Base-by-base conservation (phyloP, 1,139 yeast genomes). In the Saccharomyces hybrid region DNA sequence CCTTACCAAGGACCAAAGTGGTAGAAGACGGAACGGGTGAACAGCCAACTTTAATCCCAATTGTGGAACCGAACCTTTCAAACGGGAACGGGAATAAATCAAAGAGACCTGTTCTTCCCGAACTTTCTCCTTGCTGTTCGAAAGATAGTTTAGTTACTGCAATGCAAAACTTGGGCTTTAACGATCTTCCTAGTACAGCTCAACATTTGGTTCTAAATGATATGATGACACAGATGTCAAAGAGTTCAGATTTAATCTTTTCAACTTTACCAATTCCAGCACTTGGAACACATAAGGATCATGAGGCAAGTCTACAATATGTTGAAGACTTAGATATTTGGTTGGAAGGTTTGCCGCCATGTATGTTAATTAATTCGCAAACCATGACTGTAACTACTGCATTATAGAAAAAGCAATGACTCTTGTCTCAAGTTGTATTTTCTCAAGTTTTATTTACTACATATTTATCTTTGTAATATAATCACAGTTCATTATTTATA, bases 361-460 rank as follows among this genome's bases (percentile, higher is more conserved):
- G 82, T 3, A 69, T 93, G 65, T 71, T 93, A 57, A 77, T 93
- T 54, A 91, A 93, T 66, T 88, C 97, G 0, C 96, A 90, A 70
- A 85, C 96, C 0, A 89, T 91, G 75, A 93, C 99, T 0, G 98
- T 93, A 1, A 93, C 99, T 0, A 91, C 97, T 11, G 90, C 95
- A 25, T 74, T 88, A 59, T 88, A 73, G 52, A 20, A 20, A 20
- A 20, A 20, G 23, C 2, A 48, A 23, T 23, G 7, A 23, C 25
- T n/a, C 28, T 8, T 32, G n/a, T 48, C 7, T 27, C 46, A n/a
- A n/a, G 5, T 9, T 32, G 38, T 9, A 26, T 31, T 29, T 48
- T 28, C 41, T 14, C 50, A 47, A 7, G 26, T 14, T 7, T 28
- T 47, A 47, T 9, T 27, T 47, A 29, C 49, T 27, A 20, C 4